phyloP scores from a whole-genome alignment of 805 yeast genomes.

The Saturnispora gosingensis region DNA sequence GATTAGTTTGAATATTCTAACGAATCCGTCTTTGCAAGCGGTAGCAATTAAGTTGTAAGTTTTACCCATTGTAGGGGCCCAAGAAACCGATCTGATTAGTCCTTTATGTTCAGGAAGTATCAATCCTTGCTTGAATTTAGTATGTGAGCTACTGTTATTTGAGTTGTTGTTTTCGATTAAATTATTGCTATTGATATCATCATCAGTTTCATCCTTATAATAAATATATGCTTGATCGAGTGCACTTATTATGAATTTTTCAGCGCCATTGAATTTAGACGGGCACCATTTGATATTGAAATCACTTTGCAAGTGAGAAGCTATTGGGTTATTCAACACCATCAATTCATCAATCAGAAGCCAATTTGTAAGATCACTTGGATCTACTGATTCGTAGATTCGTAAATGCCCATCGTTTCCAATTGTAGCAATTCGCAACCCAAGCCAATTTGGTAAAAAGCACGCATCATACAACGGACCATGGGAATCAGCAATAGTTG shows the following conservation, averaged over 20 bases:
- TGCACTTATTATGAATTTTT: constrained; percentile 75
- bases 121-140: constrained; percentile 45
- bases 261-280: constrained; percentile 60
- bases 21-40: constrained; percentile 90
- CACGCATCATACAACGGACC: constrained; percentile 88
- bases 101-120: constrained; percentile 79
- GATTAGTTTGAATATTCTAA: constrained; percentile 70
- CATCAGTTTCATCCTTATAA: constrained; percentile 36
- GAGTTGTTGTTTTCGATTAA: neutral
- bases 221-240: constrained; percentile 83
- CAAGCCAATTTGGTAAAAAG: constrained; percentile 79
- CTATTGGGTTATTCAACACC: constrained; percentile 61
- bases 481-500: constrained; percentile 73
- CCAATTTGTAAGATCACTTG: constrained; percentile 83
- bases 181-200: constrained; percentile 1
- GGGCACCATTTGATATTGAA: constrained; percentile 89
- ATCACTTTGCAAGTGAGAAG: constrained; percentile 73
- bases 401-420: constrained; percentile 85
- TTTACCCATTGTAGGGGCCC: constrained; percentile 97
- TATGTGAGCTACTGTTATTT: neutral
- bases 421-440: constrained; percentile 73
- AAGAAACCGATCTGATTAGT: constrained; percentile 74
- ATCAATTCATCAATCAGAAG: constrained; percentile 62
- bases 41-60: constrained; percentile 85
- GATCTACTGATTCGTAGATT: constrained; percentile 81